Percentiles rank a stretch among this genome's conserved stretches.
These are phyloP conservation scores for Aspergillus nanangensis DNA, from an alignment of 495 filamentous ascomycete species.

Conservation along the genomic window DNA sequence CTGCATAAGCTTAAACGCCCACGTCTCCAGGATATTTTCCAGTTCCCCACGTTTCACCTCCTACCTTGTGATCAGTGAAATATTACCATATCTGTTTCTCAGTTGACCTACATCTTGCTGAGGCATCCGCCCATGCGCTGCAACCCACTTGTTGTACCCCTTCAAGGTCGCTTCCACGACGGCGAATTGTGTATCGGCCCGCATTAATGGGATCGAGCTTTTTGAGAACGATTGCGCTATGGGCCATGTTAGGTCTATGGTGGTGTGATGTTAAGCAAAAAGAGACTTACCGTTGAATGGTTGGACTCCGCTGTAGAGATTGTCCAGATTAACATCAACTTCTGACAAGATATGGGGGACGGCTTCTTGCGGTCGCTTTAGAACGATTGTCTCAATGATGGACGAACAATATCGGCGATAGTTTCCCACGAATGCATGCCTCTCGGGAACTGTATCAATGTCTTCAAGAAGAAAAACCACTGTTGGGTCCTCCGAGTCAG, in stretches of 20 bases:
- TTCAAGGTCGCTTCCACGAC: conserved; percentile 89
- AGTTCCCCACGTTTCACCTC: conserved; percentile 58
- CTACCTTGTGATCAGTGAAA: conserved; percentile 28
- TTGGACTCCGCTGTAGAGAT: conserved; percentile 66
- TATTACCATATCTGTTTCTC: background rate
- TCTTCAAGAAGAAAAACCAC: conserved; percentile 83
- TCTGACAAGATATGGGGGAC: conserved; percentile 78
- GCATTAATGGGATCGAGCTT: conserved; percentile 68
- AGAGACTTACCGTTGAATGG: conserved; percentile 68
- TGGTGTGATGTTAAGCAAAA: too few relatives aligned
- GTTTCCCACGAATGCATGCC: conserved; percentile 96
- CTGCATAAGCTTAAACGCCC: conserved; percentile 71
- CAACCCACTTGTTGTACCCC: conserved; percentile 80
- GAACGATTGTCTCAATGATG: conserved; percentile 79
- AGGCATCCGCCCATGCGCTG: conserved; percentile 45
- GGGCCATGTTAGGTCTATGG: too few relatives aligned
- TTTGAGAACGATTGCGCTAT: conserved; percentile 73
- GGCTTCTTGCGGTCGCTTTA: conserved; percentile 75
- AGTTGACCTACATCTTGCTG: conserved; percentile 46
- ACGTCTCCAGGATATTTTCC: conserved; percentile 67
- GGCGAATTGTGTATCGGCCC: conserved; percentile 82
- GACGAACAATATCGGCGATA: conserved; percentile 85
- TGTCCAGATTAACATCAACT: conserved; percentile 67
- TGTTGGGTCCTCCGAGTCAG: conserved; percentile 74
- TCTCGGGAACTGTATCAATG: conserved; percentile 89